These are phyloP conservation scores for Kickxella alabastrina DNA, from an alignment of 192 early-diverging fungal species.

Conservation along the genomic window DNA sequence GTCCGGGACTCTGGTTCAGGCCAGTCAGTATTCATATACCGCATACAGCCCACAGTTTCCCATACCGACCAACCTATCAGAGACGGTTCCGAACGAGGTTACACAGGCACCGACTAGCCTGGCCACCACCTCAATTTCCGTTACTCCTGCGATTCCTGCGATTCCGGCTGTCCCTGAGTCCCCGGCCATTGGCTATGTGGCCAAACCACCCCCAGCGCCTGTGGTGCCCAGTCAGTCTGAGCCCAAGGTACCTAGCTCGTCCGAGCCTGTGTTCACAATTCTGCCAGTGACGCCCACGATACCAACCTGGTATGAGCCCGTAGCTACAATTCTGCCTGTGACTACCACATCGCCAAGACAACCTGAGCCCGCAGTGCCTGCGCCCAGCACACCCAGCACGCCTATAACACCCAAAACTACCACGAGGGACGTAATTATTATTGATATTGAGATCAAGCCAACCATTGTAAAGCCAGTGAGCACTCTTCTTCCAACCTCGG, in stretches of 20 bases:
- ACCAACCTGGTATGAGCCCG: too few relatives aligned
- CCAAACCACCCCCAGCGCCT: conserved; percentile 15
- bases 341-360: too few relatives aligned
- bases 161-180: conserved; percentile 1
- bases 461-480: too few relatives aligned
- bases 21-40: conserved; percentile 25
- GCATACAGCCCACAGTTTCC: conserved; percentile 14
- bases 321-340: too few relatives aligned
- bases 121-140: background rate
- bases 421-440: too few relatives aligned
- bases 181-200: conserved; percentile 22
- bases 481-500: too few relatives aligned
- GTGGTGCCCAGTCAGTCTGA: conserved; percentile 1
- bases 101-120: background rate
- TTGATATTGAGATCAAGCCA: too few relatives aligned
- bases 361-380: background rate
- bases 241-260: background rate
- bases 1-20: conserved; percentile 21
- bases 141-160: conserved; percentile 4
- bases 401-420: too few relatives aligned
- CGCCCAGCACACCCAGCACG: too few relatives aligned
- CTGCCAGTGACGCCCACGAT: too few relatives aligned
- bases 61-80: background rate
- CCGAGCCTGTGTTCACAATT: background rate
- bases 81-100: background rate